Percentiles rank a stretch among this genome's conserved stretches.
Evolutionary conservation across 2,329 filamentous ascomycete genomes (phyloP).

Genomic region (Byssochlamys sp.): DNA sequence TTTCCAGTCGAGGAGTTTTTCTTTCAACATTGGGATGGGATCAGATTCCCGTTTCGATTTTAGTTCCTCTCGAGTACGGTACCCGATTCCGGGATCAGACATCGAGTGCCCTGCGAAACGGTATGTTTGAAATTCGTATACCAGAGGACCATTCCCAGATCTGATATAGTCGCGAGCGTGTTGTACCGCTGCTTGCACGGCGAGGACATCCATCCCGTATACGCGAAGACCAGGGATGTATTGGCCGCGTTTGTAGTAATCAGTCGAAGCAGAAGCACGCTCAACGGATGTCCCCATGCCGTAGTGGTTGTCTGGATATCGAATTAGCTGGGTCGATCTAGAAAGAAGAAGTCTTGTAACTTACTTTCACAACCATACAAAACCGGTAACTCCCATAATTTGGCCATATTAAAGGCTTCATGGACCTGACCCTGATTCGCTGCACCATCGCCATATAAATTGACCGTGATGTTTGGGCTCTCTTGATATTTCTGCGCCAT

Average conservation of each 20-base stretch:
- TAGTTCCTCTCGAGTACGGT: constrained; percentile 92
- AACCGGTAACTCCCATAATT: constrained; percentile 85
- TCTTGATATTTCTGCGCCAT: constrained; percentile 85
- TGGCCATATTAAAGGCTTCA: constrained; percentile 98
- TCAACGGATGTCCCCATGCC: constrained; percentile 91
- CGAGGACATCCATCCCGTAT: constrained; percentile 94
- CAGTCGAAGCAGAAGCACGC: constrained; percentile 80
- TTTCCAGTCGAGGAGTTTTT: constrained; percentile 85
- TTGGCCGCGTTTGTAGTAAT: constrained; percentile 98
- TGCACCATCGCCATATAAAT: constrained; percentile 87
- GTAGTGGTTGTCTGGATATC: constrained; percentile 82
- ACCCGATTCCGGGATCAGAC: constrained; percentile 93
- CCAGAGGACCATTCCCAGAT: constrained; percentile 72
- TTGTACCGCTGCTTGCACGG: constrained; percentile 82
- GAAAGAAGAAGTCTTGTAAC: constrained; percentile 12
- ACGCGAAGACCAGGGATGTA: constrained; percentile 96
- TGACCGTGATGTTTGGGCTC: constrained; percentile 69
- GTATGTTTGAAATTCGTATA: constrained; percentile 95
- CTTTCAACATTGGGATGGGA: constrained; percentile 86
- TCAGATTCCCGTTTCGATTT: constrained; percentile 95
- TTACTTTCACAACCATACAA: constrained; percentile 91
- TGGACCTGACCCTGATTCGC: constrained; percentile 96
- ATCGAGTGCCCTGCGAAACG: constrained; percentile 94
- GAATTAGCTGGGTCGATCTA: not conserved
- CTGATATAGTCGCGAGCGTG: constrained; percentile 76